These are phyloP conservation scores for Dovyalis caffra DNA, from an alignment of 345 rosid species.

Conservation along the genomic window DNA sequence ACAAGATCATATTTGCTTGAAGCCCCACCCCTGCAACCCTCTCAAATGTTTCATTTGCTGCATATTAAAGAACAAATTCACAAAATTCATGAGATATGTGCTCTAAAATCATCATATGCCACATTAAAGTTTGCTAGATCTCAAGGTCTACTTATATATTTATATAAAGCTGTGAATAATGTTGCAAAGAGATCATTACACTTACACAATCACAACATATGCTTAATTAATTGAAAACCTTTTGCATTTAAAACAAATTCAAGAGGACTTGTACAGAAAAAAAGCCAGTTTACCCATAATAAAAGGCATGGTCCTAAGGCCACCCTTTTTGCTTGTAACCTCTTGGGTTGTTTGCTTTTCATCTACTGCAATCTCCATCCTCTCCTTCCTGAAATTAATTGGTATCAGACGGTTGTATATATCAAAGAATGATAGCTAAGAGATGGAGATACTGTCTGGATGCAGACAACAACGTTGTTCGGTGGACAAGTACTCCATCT, in stretches of 20 bases:
- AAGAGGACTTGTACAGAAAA: background rate
- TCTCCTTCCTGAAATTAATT: background rate
- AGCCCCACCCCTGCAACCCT: slow-evolving; percentile 49
- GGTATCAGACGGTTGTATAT: background rate
- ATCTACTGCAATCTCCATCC: slow-evolving; percentile 21
- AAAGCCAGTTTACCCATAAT: slow-evolving; percentile 34
- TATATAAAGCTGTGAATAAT: too few relatives aligned
- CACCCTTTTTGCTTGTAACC: slow-evolving; percentile 36
- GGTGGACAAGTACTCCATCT: too few relatives aligned
- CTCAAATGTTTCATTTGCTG: slow-evolving; percentile 59
- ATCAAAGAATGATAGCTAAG: background rate
- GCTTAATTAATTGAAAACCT: background rate
- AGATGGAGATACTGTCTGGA: too few relatives aligned
- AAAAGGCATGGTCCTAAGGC: slow-evolving; percentile 49
- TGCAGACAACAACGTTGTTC: too few relatives aligned
- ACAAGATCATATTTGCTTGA: slow-evolving; percentile 43
- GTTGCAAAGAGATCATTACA: too few relatives aligned
- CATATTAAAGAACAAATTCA: slow-evolving; percentile 2
- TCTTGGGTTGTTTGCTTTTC: slow-evolving; percentile 2
- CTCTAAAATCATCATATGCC: too few relatives aligned
- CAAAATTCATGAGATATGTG: too few relatives aligned
- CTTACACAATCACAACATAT: background rate
- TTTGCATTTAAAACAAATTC: too few relatives aligned
- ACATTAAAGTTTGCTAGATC: too few relatives aligned
- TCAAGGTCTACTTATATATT: too few relatives aligned